Conservation (phyloP, 1,284 basidiomycete genomes). For the Somion occarium region DNA sequence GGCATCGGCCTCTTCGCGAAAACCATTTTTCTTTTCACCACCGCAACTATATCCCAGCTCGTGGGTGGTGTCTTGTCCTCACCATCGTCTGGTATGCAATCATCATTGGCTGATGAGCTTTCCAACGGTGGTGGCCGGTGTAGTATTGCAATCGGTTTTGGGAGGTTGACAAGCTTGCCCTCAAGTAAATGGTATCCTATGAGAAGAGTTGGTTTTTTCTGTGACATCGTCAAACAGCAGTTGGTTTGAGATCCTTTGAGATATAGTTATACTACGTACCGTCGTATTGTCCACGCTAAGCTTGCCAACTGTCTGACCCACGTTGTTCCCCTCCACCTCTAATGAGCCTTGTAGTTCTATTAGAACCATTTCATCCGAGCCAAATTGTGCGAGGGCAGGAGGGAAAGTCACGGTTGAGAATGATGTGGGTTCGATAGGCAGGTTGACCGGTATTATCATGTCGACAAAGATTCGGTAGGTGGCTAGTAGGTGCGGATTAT, state of each 20-base stretch:
- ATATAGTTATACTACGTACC: too few species aligned
- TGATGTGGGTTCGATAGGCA: slow-evolving; percentile 10
- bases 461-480: neutral
- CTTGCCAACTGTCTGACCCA: slow-evolving; percentile 61
- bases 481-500: neutral
- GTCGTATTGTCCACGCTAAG: slow-evolving; percentile 38
- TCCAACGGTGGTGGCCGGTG: slow-evolving; percentile 27
- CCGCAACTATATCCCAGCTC: slow-evolving; percentile 44
- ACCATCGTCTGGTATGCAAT: slow-evolving; percentile 25
- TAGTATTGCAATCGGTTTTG: slow-evolving; percentile 76
- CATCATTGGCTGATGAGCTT: slow-evolving; percentile 6
- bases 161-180: slow-evolving; percentile 73
- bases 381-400: slow-evolving; percentile 56
- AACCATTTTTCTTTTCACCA: slow-evolving; percentile 74
- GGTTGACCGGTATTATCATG: slow-evolving; percentile 27
- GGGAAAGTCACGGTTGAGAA: slow-evolving; percentile 42
- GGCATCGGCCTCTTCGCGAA: slow-evolving; percentile 78
- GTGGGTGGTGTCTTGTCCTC: slow-evolving; percentile 22
- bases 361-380: slow-evolving; percentile 63
- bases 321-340: slow-evolving; percentile 53
- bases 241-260: neutral
- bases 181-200: slow-evolving; percentile 90
- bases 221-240: neutral
- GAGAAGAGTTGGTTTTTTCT: slow-evolving; percentile 72
- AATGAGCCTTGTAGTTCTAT: slow-evolving; percentile 75